Conservation (phyloP, 805 yeast genomes). For the Candida namnaoensis region DNA sequence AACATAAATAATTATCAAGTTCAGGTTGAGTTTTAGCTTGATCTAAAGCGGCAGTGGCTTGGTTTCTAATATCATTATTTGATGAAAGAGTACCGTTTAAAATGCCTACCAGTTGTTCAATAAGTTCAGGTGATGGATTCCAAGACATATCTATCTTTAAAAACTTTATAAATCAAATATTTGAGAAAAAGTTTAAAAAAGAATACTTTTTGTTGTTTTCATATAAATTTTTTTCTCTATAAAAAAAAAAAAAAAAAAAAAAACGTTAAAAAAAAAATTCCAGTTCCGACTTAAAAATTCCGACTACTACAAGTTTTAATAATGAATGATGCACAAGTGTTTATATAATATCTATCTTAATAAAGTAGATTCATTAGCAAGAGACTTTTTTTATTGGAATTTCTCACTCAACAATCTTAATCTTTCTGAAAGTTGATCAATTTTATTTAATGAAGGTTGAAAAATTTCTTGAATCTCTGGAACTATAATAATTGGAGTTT, state of each 20-base stretch:
- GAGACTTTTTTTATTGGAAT: background rate
- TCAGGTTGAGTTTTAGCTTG: constrained; percentile 68
- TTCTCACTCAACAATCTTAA: constrained; percentile 11
- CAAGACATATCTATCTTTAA: constrained; percentile 35
- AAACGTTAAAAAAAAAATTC: too few relatives aligned
- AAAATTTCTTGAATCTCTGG: constrained; percentile 45
- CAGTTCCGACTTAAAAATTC: too few relatives aligned
- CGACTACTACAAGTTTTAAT: too few relatives aligned
- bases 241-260: too few relatives aligned
- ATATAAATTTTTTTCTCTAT: too few relatives aligned
- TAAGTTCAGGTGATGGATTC: constrained; percentile 56
- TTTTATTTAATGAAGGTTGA: constrained; percentile 45
- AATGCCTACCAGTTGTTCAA: constrained; percentile 57
- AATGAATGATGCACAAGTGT: too few relatives aligned
- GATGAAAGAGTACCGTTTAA: constrained; percentile 67
- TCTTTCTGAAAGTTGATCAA: constrained; percentile 24
- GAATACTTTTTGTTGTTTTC: background rate
- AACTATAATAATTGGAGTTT: constrained; percentile 17
- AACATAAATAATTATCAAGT: constrained; percentile 71
- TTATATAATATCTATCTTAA: background rate
- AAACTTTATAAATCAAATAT: background rate
- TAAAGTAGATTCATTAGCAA: too few relatives aligned
- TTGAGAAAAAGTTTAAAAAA: background rate
- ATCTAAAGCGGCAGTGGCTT: constrained; percentile 67
- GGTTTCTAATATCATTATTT: constrained; percentile 40